Conservation (phyloP, 768 basidiomycete species). For the Amanita polypyramis region DNA sequence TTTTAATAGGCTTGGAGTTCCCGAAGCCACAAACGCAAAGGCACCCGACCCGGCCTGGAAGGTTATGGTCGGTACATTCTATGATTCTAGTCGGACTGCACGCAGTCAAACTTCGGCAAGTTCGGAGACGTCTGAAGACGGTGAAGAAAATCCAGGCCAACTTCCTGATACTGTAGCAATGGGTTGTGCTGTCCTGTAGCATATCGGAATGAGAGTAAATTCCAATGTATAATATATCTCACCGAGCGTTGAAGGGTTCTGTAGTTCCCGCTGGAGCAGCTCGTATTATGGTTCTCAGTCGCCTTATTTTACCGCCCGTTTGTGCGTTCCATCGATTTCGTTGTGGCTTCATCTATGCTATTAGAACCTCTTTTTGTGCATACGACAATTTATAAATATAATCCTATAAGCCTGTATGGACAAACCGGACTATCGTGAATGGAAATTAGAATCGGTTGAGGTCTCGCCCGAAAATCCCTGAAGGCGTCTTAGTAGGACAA, state of each 20-base stretch:
- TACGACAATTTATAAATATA: not conserved
- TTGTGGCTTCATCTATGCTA: not conserved
- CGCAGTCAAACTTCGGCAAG: no score
- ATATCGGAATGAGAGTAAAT: no score
- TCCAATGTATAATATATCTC: no score
- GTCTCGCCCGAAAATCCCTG: slow-evolving; percentile 72
- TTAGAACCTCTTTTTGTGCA: not conserved
- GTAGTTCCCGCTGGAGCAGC: no score
- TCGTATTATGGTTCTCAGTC: not conserved
- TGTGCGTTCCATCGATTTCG: not conserved
- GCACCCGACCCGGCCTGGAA: slow-evolving; percentile 47
- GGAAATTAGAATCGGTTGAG: slow-evolving; percentile 50
- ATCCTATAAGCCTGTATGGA: not conserved
- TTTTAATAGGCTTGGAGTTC: slow-evolving; percentile 34
- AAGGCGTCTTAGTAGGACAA: slow-evolving; percentile 6
- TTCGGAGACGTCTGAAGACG: not conserved
- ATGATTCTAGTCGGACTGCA: slow-evolving; percentile 14
- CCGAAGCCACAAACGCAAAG: slow-evolving; percentile 29
- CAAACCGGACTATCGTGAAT: not conserved
- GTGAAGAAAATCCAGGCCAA: not conserved
- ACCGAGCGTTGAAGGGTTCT: no score
- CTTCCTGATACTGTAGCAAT: no score
- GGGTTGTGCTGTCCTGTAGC: no score
- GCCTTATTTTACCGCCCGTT: not conserved
- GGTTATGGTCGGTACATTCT: slow-evolving; percentile 25